phyloP scores from a whole-genome alignment of 371 early-diverging fungal genomes.

The Ordospora colligata region DNA sequence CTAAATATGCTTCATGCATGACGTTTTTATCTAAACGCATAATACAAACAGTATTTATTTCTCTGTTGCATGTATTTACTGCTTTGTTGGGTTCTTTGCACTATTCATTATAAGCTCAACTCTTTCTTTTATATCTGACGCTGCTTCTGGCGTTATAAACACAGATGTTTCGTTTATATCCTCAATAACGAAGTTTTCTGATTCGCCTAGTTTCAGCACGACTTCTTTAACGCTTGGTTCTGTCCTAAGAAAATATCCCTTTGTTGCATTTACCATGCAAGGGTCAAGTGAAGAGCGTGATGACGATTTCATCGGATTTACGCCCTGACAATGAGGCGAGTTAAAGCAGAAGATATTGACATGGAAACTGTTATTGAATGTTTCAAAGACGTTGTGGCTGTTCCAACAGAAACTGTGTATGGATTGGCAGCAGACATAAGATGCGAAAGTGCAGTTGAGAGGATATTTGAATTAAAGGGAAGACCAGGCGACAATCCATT shows the following conservation, averaged over 20 bases:
- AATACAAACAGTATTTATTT: neutral
- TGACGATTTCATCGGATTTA: neutral
- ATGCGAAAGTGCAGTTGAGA: slow-evolving; percentile 65
- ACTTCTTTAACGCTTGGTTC: slow-evolving; percentile 61
- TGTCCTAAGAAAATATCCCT: slow-evolving; percentile 56
- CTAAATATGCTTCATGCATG: too few relatives aligned
- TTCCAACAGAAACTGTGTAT: slow-evolving; percentile 99
- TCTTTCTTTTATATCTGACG: slow-evolving; percentile 45
- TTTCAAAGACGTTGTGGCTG: slow-evolving; percentile 65
- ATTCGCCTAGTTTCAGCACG: slow-evolving; percentile 50
- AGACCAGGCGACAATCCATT: slow-evolving; percentile 94
- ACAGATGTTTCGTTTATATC: slow-evolving; percentile 56
- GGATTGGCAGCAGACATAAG: slow-evolving; percentile 87
- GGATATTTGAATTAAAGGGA: slow-evolving; percentile 80
- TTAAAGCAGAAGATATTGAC: neutral
- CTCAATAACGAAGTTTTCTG: slow-evolving; percentile 58
- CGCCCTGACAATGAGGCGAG: slow-evolving; percentile 12
- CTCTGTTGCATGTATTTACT: neutral
- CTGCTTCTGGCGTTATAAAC: slow-evolving; percentile 55
- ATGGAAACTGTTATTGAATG: neutral
- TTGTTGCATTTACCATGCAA: slow-evolving; percentile 58
- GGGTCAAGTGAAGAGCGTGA: neutral
- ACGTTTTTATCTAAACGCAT: neutral
- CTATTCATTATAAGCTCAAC: slow-evolving; percentile 51
- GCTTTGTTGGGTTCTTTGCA: slow-evolving; percentile 14